These are phyloP conservation scores for Physcomitrium patens DNA, from an alignment of 225 moss, liverwort and hornwort genomes.

Conservation along the genomic window DNA sequence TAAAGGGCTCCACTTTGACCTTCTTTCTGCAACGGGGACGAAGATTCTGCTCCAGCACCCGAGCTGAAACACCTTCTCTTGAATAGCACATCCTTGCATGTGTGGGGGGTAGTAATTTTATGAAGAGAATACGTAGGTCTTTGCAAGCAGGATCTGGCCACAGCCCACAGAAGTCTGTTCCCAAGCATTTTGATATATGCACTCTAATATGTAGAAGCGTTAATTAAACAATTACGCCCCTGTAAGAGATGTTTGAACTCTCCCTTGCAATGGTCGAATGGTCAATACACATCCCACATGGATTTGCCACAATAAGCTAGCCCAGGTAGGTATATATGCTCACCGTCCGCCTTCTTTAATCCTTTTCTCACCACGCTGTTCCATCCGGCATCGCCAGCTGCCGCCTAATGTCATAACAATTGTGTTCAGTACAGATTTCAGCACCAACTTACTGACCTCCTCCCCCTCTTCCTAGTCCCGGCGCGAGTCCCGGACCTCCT, in stretches of 20 bases:
- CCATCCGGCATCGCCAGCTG: constrained; percentile 21
- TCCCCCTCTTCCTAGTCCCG: too few species aligned
- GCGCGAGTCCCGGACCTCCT: too few species aligned
- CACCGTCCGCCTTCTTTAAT: constrained; percentile 23
- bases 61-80: constrained; percentile 40
- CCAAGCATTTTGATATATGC: constrained; percentile 49
- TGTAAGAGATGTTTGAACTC: constrained; percentile 22
- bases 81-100: constrained; percentile 30
- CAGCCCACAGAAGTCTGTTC: constrained; percentile 47
- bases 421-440: constrained; percentile 1
- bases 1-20: constrained; percentile 38
- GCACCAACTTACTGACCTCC: background rate
- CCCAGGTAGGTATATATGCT: background rate
- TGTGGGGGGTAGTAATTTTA: constrained; percentile 23
- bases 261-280: constrained; percentile 10
- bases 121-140: constrained; percentile 35
- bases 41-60: constrained; percentile 39
- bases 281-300: constrained; percentile 26
- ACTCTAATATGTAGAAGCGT: constrained; percentile 9
- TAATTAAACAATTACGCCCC: constrained; percentile 30
- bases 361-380: constrained; percentile 22
- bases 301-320: constrained; percentile 21
- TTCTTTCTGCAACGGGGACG: constrained; percentile 33
- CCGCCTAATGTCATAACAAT: constrained; percentile 13
- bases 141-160: constrained; percentile 53